Evolutionary conservation across 2,329 filamentous ascomycete species (phyloP), one percentile per base, ranked within the genome.

Genomic region (Alternaria sp.): DNA sequence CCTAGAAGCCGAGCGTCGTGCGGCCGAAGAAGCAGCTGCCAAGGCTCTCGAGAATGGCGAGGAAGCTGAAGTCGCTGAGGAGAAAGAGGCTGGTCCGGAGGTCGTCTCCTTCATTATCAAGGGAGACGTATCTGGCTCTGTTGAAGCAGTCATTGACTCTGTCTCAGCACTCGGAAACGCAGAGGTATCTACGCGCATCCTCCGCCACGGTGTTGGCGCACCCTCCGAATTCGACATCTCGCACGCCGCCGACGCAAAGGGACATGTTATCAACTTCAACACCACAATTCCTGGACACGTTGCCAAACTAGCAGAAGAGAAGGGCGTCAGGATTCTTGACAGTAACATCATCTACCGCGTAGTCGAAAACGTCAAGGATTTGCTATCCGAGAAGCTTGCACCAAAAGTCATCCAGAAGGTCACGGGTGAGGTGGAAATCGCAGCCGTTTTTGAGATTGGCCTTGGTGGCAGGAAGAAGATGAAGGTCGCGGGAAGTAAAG

Each of bases 121-220:
- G 80, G 94, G 90, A 58, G 96, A 99, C 73, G 96, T 98, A 18
- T 92, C 91, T 65, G 96, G 96, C 41, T 98, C 95, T 0, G 94
- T 94, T 0, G 96, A 99, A 82, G 96, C 96, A 3, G 91, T 98
- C 3, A 85, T 90, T 64, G 90, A 92, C 53, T 90, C 91, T 9
- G 86, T 99, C 62, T 84, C 89, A 64, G 88, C 90, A 63, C 85
- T 97, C 66, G 94, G 94, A 67, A 97, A 91, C 81, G 89, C 93
- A 71, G 93, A 98, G 77, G 90, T 97, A 43, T 87, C 85, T 30
- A 87, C 94, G 14, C 88, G 89, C 60, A 85, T 99, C 62, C 87
- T 99, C 37, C 89, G 91, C 21, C 90, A 91, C 4, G 88, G 87
- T 2, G 91, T 96, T 2, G 96, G 96, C 2, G 85, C 89, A 23